Conservation (phyloP, 306 rosid genomes). For the Hippophae rhamnoides region DNA sequence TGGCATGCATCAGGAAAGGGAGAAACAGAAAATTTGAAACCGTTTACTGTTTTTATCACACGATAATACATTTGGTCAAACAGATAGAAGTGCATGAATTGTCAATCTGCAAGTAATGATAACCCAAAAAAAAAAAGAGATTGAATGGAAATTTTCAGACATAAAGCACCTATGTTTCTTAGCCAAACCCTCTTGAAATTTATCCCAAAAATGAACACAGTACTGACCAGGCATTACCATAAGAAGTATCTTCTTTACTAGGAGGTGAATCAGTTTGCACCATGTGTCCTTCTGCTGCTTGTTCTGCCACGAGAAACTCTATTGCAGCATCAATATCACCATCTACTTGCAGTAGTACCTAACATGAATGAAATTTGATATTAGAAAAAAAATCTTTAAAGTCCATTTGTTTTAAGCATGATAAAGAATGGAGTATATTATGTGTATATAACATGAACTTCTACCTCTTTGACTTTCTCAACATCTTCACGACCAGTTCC, state of each 20-base stretch:
- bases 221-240: conserved; percentile 37
- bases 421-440: conserved; percentile 2
- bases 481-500: conserved; percentile 62
- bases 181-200: conserved; percentile 1
- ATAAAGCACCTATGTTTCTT: neutral
- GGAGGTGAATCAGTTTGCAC: conserved; percentile 33
- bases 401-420: conserved; percentile 13
- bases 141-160: neutral
- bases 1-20: no score
- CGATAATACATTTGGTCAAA: no score
- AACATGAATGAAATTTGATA: conserved; percentile 12
- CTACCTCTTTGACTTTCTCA: conserved; percentile 60
- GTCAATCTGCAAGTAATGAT: no score
- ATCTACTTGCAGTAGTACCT: conserved; percentile 58
- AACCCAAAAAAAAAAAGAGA: no score
- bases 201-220: conserved; percentile 17
- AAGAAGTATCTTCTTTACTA: conserved; percentile 25
- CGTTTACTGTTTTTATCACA: no score
- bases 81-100: no score
- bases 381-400: conserved; percentile 3
- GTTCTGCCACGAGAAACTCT: conserved; percentile 73
- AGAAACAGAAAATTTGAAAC: no score
- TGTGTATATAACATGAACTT: neutral
- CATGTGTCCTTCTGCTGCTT: conserved; percentile 42
- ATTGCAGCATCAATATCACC: conserved; percentile 70